Evolutionary conservation across 805 yeast species (phyloP).

Genomic region (Schwanniomyces vanrijiae): DNA sequence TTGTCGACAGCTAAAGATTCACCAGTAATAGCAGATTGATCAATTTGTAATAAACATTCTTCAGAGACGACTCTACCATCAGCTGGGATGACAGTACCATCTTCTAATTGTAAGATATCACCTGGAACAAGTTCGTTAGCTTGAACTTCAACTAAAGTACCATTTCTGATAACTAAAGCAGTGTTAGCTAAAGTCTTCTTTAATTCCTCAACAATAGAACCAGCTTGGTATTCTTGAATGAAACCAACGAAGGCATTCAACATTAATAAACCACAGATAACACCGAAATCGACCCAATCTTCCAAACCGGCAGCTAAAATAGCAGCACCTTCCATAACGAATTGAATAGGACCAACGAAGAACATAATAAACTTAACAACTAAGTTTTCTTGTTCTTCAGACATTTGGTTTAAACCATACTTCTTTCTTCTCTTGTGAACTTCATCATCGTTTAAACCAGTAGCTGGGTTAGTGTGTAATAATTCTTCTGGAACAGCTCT

Average conservation of each 20-base stretch:
- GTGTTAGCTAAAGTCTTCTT: slow-evolving; percentile 92
- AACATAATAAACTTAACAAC: slow-evolving; percentile 78
- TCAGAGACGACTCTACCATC: slow-evolving; percentile 89
- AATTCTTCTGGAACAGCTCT: slow-evolving; percentile 85
- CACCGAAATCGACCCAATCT: slow-evolving; percentile 99
- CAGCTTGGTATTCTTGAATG: slow-evolving; percentile 97
- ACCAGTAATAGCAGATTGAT: slow-evolving; percentile 97
- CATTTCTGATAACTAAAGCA: slow-evolving; percentile 84
- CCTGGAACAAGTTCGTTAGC: slow-evolving; percentile 92
- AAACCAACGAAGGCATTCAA: slow-evolving; percentile 94
- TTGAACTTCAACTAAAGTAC: slow-evolving; percentile 70
- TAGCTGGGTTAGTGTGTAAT: slow-evolving; percentile 75
- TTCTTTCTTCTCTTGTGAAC: slow-evolving; percentile 83
- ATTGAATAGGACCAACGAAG: slow-evolving; percentile 94
- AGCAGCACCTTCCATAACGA: slow-evolving; percentile 97
- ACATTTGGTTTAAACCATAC: slow-evolving; percentile 88
- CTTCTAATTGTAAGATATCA: slow-evolving; percentile 89
- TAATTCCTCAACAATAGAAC: slow-evolving; percentile 95
- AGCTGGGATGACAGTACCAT: slow-evolving; percentile 89
- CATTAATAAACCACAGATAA: slow-evolving; percentile 81
- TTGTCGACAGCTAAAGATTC: slow-evolving; percentile 95
- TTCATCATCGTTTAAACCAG: slow-evolving; percentile 78
- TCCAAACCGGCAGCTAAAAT: slow-evolving; percentile 92
- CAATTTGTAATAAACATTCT: slow-evolving; percentile 84
- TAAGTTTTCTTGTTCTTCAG: slow-evolving; percentile 82